Percentiles rank a stretch among this genome's conserved stretches.
phyloP scores from a whole-genome alignment of 257 asterid genomes.

The Jasminum sambac region DNA sequence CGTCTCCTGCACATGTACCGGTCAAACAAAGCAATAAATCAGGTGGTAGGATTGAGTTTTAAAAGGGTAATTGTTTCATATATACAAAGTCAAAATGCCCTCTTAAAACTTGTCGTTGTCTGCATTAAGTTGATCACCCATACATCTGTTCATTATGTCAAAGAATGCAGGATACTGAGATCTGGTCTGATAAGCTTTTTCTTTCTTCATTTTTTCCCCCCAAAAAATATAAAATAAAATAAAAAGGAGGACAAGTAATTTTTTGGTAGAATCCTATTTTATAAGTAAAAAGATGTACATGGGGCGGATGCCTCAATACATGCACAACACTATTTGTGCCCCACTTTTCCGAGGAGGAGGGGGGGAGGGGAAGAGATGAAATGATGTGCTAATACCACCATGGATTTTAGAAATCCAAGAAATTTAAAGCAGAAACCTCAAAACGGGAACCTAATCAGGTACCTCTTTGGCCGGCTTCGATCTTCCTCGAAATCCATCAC shows the following conservation, averaged over 20 bases:
- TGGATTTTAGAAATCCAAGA: constrained; percentile 3
- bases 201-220: no score
- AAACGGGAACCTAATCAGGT: constrained; percentile 24
- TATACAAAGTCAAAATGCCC: not conserved
- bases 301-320: not conserved
- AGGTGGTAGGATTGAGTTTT: constrained; percentile 12
- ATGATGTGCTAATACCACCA: constrained; percentile 1
- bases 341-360: no score
- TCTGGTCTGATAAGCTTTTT: no score
- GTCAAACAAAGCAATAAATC: constrained; percentile 16
- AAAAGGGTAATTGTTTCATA: not conserved
- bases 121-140: not conserved
- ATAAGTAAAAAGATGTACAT: no score
- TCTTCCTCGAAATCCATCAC: constrained; percentile 97
- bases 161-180: not conserved
- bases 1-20: constrained; percentile 63
- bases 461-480: constrained; percentile 91
- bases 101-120: not conserved
- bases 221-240: no score
- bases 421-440: constrained; percentile 21
- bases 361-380: no score
- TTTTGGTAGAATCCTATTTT: no score
- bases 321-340: not conserved
- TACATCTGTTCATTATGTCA: not conserved
- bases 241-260: no score